phyloP scores from a whole-genome alignment of 345 rosid genomes.

The Sonneratia alba region DNA sequence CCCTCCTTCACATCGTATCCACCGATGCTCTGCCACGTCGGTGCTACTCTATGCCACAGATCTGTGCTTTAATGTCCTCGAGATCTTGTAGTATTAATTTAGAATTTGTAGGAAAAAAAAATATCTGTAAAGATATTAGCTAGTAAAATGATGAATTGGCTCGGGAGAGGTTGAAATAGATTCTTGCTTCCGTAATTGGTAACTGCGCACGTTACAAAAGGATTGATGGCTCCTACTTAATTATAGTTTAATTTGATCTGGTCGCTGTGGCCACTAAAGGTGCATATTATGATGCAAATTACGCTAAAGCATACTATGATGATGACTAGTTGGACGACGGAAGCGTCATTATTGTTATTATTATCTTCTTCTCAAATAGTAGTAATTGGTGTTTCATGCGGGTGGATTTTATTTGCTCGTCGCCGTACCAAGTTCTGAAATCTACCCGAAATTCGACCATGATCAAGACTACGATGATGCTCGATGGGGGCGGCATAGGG shows the following conservation, averaged over 20 bases:
- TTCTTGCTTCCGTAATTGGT: neutral
- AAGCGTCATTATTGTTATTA: conserved; percentile 8
- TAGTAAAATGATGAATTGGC: no score
- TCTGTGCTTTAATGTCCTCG: no score
- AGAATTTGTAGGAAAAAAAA: no score
- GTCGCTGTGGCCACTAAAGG: conserved; percentile 5
- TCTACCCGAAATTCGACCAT: no score
- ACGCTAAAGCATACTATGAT: conserved; percentile 9
- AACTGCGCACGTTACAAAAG: neutral
- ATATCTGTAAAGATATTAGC: no score
- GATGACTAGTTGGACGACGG: conserved; percentile 13
- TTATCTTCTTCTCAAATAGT: neutral
- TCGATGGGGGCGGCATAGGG: no score
- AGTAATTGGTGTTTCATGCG: neutral
- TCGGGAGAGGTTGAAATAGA: neutral
- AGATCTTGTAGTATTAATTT: no score
- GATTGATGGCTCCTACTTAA: neutral
- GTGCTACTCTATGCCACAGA: no score
- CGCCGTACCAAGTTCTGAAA: no score
- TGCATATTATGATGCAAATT: conserved; percentile 5
- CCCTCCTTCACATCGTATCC: no score
- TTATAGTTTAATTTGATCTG: neutral
- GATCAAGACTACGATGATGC: no score
- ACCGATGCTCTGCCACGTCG: no score
- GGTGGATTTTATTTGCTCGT: neutral